Base-by-base conservation (phyloP, 106 monocot species). In the Dendrobium officinale region DNA sequence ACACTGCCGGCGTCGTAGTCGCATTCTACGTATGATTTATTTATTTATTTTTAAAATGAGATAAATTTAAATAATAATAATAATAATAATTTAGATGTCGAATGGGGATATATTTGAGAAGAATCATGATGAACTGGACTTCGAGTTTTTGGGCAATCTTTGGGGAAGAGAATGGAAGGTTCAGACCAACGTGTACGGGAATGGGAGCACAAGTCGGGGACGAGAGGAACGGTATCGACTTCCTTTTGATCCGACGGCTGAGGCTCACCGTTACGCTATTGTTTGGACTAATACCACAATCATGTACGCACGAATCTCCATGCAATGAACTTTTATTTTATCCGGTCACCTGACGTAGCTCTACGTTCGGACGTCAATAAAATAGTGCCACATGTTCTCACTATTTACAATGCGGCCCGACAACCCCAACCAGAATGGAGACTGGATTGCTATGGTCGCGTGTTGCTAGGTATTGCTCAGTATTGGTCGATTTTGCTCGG, bases 121-220 rank as follows among this genome's bases (percentile, higher is more conserved):
- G 84, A 88, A 78, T 31, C 96, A 96, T 58, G 96, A 96, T 82
- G 96, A 96, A 82, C 81, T 96, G 31, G 93, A 96, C 81, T 96
- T 96, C 56, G 96, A 96, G 86, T 96, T 96, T 78, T 76, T 96
- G 40, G 96, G 96, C n/a, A 93, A 96, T 83, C 79, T 93, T 8
- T 68, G 78, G 40, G 96, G 96, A 0, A 90, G 83, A 81, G 80
- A 86, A 20, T 93, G 96, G 96, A 84, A 88, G 77, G 75, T 96
- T 42, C 96, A 96, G 82, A 96, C 96, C 27, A 96, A 96, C 47
- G 79, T 93, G 0, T 96, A 96, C 61, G 96, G 96, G 20, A 93
- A 96, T 45, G 93, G 93, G 16, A 96, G 96, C 91, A 93, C 93
- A 15, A 85, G 55, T 82, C 87, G 90, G 6, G 96, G 96, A 20